Percentiles rank a stretch among this genome's conserved stretches.
These are phyloP conservation scores for Debaryomyces sp. DNA, from an alignment of 1,139 yeast genomes.

Conservation along the genomic window DNA sequence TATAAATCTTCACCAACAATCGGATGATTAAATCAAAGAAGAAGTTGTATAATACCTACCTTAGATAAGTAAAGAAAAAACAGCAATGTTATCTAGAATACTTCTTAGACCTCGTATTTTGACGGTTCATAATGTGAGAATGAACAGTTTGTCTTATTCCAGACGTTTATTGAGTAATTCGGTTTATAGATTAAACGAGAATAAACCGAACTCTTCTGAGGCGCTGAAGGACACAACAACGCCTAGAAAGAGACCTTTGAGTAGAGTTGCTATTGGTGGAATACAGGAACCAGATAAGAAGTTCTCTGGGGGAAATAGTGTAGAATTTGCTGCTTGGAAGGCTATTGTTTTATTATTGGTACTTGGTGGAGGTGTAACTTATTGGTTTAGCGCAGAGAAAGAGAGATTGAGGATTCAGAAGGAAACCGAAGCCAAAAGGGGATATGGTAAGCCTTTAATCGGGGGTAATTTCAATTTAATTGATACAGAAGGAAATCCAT, in stretches of 20 bases:
- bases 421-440: constrained; percentile 82
- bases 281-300: constrained; percentile 26
- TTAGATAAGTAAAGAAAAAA: neutral
- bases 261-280: constrained; percentile 53
- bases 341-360: constrained; percentile 67
- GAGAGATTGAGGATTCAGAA: constrained; percentile 70
- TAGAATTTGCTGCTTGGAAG: constrained; percentile 88
- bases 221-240: neutral
- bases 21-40: neutral
- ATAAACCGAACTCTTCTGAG: neutral
- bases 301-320: constrained; percentile 36
- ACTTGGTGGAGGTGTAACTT: constrained; percentile 72
- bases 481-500: constrained; percentile 69
- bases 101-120: neutral
- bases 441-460: constrained; percentile 87
- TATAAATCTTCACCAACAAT: neutral
- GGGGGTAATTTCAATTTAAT: constrained; percentile 85
- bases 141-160: neutral
- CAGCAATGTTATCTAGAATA: constrained; percentile 2
- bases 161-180: constrained; percentile 8
- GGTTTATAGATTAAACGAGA: constrained; percentile 7
- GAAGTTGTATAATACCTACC: neutral
- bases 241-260: constrained; percentile 42
- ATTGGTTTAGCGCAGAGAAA: constrained; percentile 71
- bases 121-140: neutral